Evolutionary conservation across 73 alveolate species (phyloP).

Genomic region (Paramecium biaurelia): DNA sequence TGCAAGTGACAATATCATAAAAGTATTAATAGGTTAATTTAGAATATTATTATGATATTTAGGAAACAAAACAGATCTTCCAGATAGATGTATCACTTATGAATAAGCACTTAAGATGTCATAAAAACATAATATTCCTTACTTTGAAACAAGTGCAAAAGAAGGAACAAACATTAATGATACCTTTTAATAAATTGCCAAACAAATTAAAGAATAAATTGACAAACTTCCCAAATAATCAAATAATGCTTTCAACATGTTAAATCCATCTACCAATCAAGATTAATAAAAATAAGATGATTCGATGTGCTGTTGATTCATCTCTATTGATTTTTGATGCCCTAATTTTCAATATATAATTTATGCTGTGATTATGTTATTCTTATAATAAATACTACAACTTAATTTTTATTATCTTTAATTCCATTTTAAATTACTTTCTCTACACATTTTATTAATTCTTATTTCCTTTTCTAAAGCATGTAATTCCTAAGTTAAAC

Average conservation of each 20-base stretch:
- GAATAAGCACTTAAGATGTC: constrained; percentile 70
- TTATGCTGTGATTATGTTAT: neutral
- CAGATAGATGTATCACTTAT: constrained; percentile 56
- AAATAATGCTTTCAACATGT: neutral
- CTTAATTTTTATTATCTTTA: neutral
- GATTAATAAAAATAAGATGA: neutral
- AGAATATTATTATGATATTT: neutral
- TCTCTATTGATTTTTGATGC: neutral
- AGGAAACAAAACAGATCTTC: constrained; percentile 63
- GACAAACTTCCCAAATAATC: neutral
- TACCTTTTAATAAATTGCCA: neutral
- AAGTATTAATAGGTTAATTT: constrained; percentile 37
- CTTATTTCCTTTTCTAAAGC: neutral
- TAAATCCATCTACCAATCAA: neutral
- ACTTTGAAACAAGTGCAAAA: constrained; percentile 26
- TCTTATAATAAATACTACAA: neutral
- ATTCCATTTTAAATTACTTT: neutral
- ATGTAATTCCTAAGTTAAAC: neutral
- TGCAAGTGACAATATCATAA: constrained; percentile 16
- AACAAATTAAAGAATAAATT: neutral
- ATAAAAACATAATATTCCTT: neutral
- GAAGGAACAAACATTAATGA: constrained; percentile 1
- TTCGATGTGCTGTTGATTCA: neutral
- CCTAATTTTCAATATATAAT: neutral
- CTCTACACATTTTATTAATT: neutral